These are phyloP conservation scores for Erucastrum elatum DNA, from an alignment of 345 rosid genomes.

Conservation along the genomic window DNA sequence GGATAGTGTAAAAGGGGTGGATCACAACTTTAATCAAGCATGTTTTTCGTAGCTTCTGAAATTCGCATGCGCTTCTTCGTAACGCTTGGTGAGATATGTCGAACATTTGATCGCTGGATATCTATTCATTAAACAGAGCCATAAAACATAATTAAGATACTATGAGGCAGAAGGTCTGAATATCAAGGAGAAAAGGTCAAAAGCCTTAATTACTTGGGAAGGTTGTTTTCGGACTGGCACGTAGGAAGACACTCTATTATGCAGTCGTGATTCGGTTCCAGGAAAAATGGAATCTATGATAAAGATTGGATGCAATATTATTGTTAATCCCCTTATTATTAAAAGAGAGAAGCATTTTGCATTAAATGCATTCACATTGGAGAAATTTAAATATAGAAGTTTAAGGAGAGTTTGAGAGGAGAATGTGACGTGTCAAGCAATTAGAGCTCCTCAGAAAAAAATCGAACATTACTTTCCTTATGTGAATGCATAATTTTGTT, in stretches of 20 bases:
- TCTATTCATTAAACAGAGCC: not conserved
- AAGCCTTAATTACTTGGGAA: conserved; percentile 62
- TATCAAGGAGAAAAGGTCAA: not conserved
- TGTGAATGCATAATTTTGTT: no score
- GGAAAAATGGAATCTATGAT: conserved; percentile 68
- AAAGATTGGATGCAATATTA: not conserved
- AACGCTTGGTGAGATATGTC: not conserved
- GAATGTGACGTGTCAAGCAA: no score
- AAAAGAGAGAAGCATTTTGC: no score
- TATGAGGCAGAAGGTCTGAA: not conserved
- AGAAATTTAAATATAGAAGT: no score
- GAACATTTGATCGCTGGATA: conserved; percentile 15
- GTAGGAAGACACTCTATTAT: conserved; percentile 83
- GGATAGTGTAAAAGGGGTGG: not conserved
- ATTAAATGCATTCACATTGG: no score
- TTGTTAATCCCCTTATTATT: no score
- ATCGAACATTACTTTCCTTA: no score
- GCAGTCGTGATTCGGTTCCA: conserved; percentile 75
- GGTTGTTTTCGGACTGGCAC: conserved; percentile 66
- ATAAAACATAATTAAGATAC: not conserved
- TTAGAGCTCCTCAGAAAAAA: no score
- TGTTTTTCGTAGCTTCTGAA: not conserved
- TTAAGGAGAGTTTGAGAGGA: no score
- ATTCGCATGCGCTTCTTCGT: not conserved
- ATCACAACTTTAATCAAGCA: not conserved